Evolutionary conservation across 805 yeast species (phyloP), one percentile per base, ranked within the genome.

Genomic region (Cyberlindnera veronae): DNA sequence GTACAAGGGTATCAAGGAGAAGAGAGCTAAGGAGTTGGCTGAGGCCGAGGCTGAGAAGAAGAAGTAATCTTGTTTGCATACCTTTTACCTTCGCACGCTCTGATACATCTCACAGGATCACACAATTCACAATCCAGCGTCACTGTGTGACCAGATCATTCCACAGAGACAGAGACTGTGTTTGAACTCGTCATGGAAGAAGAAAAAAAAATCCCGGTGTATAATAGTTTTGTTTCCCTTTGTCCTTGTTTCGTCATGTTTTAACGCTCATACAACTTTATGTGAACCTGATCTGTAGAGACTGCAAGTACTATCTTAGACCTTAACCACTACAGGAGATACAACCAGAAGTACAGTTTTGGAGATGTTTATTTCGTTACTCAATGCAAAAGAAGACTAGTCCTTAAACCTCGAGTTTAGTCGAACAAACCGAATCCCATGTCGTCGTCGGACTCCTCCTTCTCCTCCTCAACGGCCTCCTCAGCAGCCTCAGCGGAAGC

Each of bases 1-100:
- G 74, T 84, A 78, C 84, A 77, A 72, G 71, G 99, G 99, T 80
- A 77, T 79, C 76, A 89, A 95, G 77, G 98, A 82, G 69, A 93
- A 91, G 95, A 85, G 96, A 77, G 95, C 95, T 66, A 81, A 71
- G 68, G 97, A 90, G 60, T 80, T 79, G 79, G 97, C 96, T 71
- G 98, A 88, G 77, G 98, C 97, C 71, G 99, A 90, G 79, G 95
- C 95, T 76, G 96, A 89, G 67, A 90, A 90, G 91, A 90, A 90
- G 90, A 88, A 88, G 83, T 88, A 86, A 81, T 63, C 57, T 41
- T 23, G 17, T 21, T n/a, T 33, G 37, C 42, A 38, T 33, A 38
- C 22, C 23, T 7, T 22, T 14, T 9, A 14, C 13, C 14, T 22
- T 32, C 22, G 28, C 20, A 32, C 16, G 19, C 6, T 21, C 17